Evolutionary conservation across 2,329 filamentous ascomycete genomes (phyloP), one percentile per base, ranked within the genome.

Genomic region (Ophiostoma fasciatum): DNA sequence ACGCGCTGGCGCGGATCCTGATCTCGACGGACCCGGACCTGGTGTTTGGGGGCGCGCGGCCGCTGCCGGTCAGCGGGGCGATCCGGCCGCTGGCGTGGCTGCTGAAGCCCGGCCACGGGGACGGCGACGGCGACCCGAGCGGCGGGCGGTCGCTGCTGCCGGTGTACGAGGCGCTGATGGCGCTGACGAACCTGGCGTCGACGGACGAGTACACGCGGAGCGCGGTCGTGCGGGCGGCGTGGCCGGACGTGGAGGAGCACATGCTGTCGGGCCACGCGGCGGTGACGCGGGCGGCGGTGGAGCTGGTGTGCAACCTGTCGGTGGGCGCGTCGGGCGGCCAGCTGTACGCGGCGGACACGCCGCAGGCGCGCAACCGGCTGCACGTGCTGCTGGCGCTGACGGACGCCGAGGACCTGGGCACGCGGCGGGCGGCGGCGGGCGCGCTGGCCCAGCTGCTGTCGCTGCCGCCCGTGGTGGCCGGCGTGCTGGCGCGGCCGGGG

Each of bases 161-260:
- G 0, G 77, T 81, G 0, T 98, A 96, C 47, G 90, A 98, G 57
- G 70, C 80, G 1, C 68, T 98, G 8, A 79, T 96, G 54, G 88
- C 90, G 0, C 70, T 98, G 25, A 96, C 90, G 0, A 98, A 98
- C 48, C 71, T 98, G 7, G 90, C 88, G 0, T 92, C 83, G 0
- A 71, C 78, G 11, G 78, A 87, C 36, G 69, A 78, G 23, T 70
- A 74, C 6, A 67, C 71, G 6, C 70, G 78, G 30, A 64, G 69
- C 25, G 63, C 68, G 13, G 87, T 94, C 33, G 74, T 94, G 25
- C 74, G 80, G 9, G 62, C 70, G 4, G 74, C 78, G 1, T 93
- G 83, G 72, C 54, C 74, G 1, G 72, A 74, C 15, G 68, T 94
- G 29, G 90, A 96, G 54, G 84, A 94, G 46, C 70, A 87, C 14